A percentile compares a stretch with the other conserved stretches of the same genome.
Conservation (phyloP, 768 basidiomycete genomes). For the Dioszegia hungarica region DNA sequence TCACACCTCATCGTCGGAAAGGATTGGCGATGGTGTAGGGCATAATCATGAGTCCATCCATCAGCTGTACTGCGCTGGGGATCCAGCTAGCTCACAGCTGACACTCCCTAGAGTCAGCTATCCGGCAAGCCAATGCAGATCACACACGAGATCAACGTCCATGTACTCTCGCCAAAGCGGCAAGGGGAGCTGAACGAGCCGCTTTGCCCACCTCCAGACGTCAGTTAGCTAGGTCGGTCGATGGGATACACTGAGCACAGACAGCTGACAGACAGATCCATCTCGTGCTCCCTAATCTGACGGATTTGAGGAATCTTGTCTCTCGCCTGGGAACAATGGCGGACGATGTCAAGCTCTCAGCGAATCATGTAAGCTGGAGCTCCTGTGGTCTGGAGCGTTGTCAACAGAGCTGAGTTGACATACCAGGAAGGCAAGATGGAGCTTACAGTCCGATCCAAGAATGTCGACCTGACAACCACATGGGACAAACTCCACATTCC, state of each 20-base stretch:
- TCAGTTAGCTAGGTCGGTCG: too few species aligned
- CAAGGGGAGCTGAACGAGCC: constrained; percentile 45
- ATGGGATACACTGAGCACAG: not conserved
- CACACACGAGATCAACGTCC: constrained; percentile 43
- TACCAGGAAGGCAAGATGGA: constrained; percentile 41
- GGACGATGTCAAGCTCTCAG: constrained; percentile 38
- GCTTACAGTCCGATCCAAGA: constrained; percentile 22
- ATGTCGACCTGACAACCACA: constrained; percentile 35
- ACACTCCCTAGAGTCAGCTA: constrained; percentile 5
- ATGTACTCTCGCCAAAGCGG: constrained; percentile 33
- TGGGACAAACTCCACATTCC: constrained; percentile 42
- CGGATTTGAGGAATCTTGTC: constrained; percentile 40
- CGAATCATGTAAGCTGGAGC: constrained; percentile 37
- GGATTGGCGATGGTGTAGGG: too few species aligned
- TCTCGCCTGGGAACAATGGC: constrained; percentile 36
- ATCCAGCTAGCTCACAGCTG: not conserved
- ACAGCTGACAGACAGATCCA: constrained; percentile 29
- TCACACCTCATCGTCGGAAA: too few species aligned
- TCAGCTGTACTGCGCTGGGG: not conserved
- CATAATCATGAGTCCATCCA: too few species aligned
- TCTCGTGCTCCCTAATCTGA: constrained; percentile 38
- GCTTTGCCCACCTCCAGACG: constrained; percentile 47
- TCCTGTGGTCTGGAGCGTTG: not conserved
- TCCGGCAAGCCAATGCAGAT: constrained; percentile 25
- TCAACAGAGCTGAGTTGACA: not conserved